Base-by-base conservation (phyloP, 257 asterid genomes). In the Penstemon davidsonii region DNA sequence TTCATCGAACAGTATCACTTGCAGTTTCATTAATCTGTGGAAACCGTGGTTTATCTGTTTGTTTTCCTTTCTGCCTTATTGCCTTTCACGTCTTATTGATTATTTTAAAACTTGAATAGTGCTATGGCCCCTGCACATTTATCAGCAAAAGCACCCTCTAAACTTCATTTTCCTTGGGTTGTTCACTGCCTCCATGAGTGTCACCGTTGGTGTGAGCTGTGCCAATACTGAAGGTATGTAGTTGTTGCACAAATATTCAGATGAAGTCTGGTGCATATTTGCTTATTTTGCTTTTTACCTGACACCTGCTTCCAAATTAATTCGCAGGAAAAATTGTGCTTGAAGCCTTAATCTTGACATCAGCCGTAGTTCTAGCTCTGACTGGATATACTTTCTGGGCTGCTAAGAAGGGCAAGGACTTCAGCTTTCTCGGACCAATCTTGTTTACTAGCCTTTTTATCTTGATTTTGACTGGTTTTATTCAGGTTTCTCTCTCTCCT, bases 371-470 rank as follows among this genome's bases (percentile, higher is more conserved):
- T 72, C 66, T 78, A 38, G 94, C 87, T 63, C 81, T 94, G 69
- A 94, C 96, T 50, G 91, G 91, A 5, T 94, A 94, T 70, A 94
- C 99, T 64, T 94, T 94, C 93, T 94, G 99, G 99, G 99, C 99
- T 80, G 73, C 96, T 38, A 94, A 77, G 87, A 91, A 78, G 86
- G 99, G 99, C 76, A 88, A 91, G 66, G 97, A 94, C 80, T 91
- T 94, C 84, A 88, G 96, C 84, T 94, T 76, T 56, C 81, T 94
- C 56, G 99, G 97, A 36, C 99, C 99, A 68, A 76, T 91, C 82
- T 81, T 94, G 88, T 94, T 94, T 78, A 89, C 97, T 66, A 81
- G 96, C 67, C 96, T 94, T 49, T 64, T 88, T 39, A 72, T 94
- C 74, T 82, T 94, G 84, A 11, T 91, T 33, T 62, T 94, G 82